phyloP scores from a whole-genome alignment of 306 rosid species.

The Trifolium pratense region DNA sequence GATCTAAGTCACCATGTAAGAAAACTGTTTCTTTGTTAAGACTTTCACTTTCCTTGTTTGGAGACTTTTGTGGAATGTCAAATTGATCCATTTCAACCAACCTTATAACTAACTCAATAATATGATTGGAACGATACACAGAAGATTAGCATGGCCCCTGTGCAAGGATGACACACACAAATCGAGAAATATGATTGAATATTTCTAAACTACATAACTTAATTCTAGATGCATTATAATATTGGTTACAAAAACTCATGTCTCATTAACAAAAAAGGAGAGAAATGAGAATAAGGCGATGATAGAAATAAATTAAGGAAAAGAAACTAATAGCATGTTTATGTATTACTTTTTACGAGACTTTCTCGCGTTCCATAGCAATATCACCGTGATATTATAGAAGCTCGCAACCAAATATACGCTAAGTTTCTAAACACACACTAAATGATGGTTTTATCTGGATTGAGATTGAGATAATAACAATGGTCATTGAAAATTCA shows the following conservation, averaged over 20 bases:
- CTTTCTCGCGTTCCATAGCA: neutral
- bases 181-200: neutral
- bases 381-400: neutral
- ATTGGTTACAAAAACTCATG: constrained; percentile 1
- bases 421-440: too few species aligned
- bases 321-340: neutral
- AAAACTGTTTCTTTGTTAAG: constrained; percentile 37
- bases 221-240: neutral
- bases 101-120: constrained; percentile 39
- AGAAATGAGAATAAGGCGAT: constrained; percentile 13
- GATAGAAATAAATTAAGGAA: constrained; percentile 8
- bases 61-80: constrained; percentile 9
- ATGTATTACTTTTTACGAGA: neutral
- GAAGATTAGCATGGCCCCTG: too few species aligned
- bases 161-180: too few species aligned
- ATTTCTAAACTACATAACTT: constrained; percentile 24
- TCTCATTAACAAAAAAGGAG: constrained; percentile 3
- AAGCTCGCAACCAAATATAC: too few species aligned
- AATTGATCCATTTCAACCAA: constrained; percentile 45
- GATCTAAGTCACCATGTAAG: constrained; percentile 72
- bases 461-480: constrained; percentile 14
- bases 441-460: neutral
- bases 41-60: constrained; percentile 8
- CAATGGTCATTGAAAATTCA: constrained; percentile 4
- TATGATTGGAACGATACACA: too few species aligned